Evolutionary conservation across 2,329 filamentous ascomycete genomes (phyloP).

Genomic region (Ophiobolus disseminans): DNA sequence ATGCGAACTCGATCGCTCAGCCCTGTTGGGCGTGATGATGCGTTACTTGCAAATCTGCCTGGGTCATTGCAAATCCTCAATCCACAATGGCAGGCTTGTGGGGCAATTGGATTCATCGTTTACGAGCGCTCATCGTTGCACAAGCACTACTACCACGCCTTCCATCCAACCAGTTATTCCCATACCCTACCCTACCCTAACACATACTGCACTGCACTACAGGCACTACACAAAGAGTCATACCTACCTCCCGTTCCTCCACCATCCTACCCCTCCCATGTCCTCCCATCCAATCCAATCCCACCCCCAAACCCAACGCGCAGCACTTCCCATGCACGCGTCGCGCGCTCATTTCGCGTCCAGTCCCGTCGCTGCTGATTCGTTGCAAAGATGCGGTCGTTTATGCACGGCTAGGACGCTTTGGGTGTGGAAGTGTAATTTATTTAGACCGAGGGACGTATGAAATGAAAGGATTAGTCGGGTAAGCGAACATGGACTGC

Average conservation of each 20-base stretch:
- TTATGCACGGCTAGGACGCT: too few species aligned
- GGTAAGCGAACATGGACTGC: too few species aligned
- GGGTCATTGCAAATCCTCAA: too few species aligned
- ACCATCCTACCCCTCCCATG: not conserved
- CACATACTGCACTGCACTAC: not conserved
- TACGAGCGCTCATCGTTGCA: too few species aligned
- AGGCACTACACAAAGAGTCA: not conserved
- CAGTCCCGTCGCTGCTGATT: not conserved
- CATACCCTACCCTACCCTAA: too few species aligned
- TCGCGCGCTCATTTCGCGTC: conserved; percentile 19
- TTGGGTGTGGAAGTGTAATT: too few species aligned
- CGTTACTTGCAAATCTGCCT: too few species aligned
- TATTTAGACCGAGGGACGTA: too few species aligned
- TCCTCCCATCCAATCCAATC: not conserved
- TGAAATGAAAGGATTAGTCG: too few species aligned
- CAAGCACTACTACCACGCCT: not conserved
- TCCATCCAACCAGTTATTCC: not conserved
- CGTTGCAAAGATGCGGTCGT: not conserved
- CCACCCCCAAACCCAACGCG: conserved; percentile 1
- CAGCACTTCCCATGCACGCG: conserved; percentile 5
- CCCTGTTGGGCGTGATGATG: not conserved
- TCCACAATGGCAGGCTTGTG: too few species aligned
- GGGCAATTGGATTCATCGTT: too few species aligned
- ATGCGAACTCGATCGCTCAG: not conserved
- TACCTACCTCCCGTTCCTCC: not conserved